These are phyloP conservation scores for Anisodus acutangulus DNA, from an alignment of 257 asterid species.

Conservation along the genomic window DNA sequence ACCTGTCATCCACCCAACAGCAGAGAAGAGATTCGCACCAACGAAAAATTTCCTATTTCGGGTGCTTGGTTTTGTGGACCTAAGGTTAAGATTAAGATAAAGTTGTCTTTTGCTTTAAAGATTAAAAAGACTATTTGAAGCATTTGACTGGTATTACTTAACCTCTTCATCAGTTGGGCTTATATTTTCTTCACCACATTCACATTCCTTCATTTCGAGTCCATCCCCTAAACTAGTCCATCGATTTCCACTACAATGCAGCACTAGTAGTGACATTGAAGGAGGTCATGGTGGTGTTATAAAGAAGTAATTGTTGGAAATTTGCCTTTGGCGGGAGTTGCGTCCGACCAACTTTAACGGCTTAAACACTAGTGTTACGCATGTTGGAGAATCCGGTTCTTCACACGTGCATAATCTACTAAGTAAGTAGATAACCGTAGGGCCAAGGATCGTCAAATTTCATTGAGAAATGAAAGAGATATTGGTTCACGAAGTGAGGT, in stretches of 20 bases:
- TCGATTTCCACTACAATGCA: not conserved
- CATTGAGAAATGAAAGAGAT: too few relatives aligned
- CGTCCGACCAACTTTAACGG: too few relatives aligned
- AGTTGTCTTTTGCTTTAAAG: not conserved
- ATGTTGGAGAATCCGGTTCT: too few relatives aligned
- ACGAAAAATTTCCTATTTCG: not conserved
- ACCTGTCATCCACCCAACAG: not conserved
- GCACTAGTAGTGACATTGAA: not conserved
- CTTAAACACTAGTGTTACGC: too few relatives aligned
- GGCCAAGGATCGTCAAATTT: too few relatives aligned
- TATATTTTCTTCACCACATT: constrained; percentile 18
- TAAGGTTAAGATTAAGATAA: not conserved
- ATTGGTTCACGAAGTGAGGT: too few relatives aligned
- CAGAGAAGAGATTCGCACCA: not conserved
- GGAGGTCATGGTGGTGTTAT: constrained; percentile 22
- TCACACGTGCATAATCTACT: too few relatives aligned
- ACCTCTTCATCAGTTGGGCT: constrained; percentile 19
- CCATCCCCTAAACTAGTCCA: constrained; percentile 34
- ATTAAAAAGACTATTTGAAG: not conserved
- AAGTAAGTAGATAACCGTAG: too few relatives aligned
- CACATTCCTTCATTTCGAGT: too few relatives aligned
- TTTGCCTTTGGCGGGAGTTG: too few relatives aligned
- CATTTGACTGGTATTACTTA: not conserved
- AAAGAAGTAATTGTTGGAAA: constrained; percentile 28
- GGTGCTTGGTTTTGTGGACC: not conserved